Conservation (phyloP, 2,329 filamentous ascomycete species). For the Aspergillus fumigatiaffinis region DNA sequence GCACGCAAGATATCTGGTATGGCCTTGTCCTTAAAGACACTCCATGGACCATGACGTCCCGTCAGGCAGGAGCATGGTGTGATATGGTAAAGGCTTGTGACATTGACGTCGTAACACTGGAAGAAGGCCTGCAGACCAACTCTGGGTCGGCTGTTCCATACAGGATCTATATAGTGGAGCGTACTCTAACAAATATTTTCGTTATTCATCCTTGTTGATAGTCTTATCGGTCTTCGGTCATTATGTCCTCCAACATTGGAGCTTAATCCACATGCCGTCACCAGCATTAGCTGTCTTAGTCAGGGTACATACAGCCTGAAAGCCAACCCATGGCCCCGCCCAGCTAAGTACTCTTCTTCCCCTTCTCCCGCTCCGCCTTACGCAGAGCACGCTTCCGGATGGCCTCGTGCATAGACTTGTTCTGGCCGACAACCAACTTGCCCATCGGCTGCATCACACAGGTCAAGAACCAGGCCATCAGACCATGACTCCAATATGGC, state of each 20-base stretch:
- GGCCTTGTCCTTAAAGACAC: too few species aligned
- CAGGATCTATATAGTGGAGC: background rate
- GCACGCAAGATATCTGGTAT: too few species aligned
- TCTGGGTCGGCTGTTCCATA: background rate
- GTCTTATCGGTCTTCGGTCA: too few species aligned
- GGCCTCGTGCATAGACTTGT: slow-evolving; percentile 70
- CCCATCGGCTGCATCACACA: slow-evolving; percentile 58
- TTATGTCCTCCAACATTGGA: background rate
- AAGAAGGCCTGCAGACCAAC: background rate
- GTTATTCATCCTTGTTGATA: background rate
- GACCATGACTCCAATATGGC: slow-evolving; percentile 86
- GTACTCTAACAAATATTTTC: background rate
- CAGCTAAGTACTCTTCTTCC: slow-evolving; percentile 39
- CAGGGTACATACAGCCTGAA: too few species aligned
- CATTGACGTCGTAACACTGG: background rate
- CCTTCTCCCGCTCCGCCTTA: slow-evolving; percentile 79
- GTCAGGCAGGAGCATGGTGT: too few species aligned
- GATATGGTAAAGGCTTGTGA: too few species aligned
- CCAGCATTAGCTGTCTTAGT: background rate
- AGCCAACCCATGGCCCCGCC: background rate
- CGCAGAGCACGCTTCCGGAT: slow-evolving; percentile 78
- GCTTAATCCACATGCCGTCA: background rate
- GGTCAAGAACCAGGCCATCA: slow-evolving; percentile 78
- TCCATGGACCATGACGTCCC: background rate
- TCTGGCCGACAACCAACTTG: slow-evolving; percentile 55